Percentiles rank a stretch among this genome's conserved stretches.
Evolutionary conservation across 495 filamentous ascomycete genomes (phyloP).

Genomic region (Penicillium subrubescens): DNA sequence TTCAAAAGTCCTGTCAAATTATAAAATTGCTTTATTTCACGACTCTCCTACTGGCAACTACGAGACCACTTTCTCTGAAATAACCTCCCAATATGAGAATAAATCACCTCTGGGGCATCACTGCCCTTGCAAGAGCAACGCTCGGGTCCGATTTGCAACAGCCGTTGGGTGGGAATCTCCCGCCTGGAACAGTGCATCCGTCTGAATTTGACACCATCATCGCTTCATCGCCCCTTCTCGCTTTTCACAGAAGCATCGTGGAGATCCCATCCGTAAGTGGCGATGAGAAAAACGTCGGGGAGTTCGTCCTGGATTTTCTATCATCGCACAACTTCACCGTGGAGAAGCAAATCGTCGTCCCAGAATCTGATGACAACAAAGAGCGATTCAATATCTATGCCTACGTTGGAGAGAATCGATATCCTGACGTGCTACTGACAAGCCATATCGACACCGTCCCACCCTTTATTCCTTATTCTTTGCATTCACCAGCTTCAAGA

Average conservation of each 20-base stretch:
- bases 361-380: not conserved
- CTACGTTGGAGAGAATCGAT: conserved; percentile 4
- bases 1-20: not conserved
- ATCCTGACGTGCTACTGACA: conserved; percentile 54
- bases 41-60: not conserved
- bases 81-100: not conserved
- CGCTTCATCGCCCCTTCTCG: not conserved
- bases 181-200: not conserved
- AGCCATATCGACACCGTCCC: conserved; percentile 64
- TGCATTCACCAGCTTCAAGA: conserved; percentile 17
- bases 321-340: not conserved
- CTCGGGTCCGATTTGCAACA: not conserved
- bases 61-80: not conserved
- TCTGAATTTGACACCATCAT: not conserved
- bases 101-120: not conserved
- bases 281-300: not conserved
- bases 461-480: conserved; percentile 51
- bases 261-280: not conserved
- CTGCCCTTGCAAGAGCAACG: not conserved
- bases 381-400: conserved; percentile 1
- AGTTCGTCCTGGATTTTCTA: not conserved
- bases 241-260: not conserved
- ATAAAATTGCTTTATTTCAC: not conserved
- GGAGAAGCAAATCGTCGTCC: not conserved
- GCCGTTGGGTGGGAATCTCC: not conserved